Evolutionary conservation across 1,284 basidiomycete species (phyloP), one percentile per base, ranked within the genome.

Genomic region (Stygiomarasmius scandens): DNA sequence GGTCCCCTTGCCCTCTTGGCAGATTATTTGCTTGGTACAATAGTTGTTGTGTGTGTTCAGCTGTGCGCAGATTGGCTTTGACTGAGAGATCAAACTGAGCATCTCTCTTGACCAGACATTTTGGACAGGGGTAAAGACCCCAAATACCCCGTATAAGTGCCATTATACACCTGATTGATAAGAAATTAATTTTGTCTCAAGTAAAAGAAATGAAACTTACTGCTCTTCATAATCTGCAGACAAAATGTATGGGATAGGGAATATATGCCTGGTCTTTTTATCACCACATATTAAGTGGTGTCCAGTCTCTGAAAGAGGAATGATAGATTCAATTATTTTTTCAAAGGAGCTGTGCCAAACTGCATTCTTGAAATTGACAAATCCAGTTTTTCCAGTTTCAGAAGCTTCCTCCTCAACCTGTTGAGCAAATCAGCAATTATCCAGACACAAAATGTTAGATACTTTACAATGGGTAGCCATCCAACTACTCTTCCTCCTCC

Each of bases 401-500:
- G 54, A 52, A 1, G 66, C 51, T 50, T 69, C 66, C 24, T 71
- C 66, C 14, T 63, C 44, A 9, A 71, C 63, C 68, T 71, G 54
- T 24, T 22, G 47, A 47, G 45, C 23, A 55, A n/a, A 9, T 41
- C 6, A 12, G 29, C 29, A 6, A 12, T 32, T 41, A 16, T 9
- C 6, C 6, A 19, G n/a, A 9, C 38, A 8, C 11, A 19, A 41
- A n/a, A 41, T 41, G 38, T 32, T 38, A 56, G 36, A 29, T 49
- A 58, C 68, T 54, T 54, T 61, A 81, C 75, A 45, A 80, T 69
- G 45, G 77, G 77, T 9, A 81, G 56, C 73, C 75, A 81, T 0
- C 78, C 74, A 0, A 82, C 73, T 20, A 81, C 53, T 0, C 58
- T 51, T 4, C 72, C 74, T 25, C 76, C 75, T 4, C 76, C 77